phyloP scores from a whole-genome alignment of 177 flowering plant species.

The Viscum album region DNA sequence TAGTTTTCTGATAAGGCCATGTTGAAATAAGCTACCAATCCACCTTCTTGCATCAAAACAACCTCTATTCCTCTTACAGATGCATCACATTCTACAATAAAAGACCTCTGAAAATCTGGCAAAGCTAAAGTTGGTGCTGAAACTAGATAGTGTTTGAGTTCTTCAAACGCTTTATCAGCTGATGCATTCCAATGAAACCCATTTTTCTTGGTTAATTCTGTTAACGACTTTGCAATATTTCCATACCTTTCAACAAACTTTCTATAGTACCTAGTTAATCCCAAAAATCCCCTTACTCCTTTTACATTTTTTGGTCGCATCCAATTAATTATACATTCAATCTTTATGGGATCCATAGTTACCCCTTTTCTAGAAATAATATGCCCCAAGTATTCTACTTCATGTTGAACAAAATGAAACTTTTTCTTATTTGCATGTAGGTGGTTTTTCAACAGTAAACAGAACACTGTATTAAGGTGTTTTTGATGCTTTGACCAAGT shows the following conservation, averaged over 20 bases:
- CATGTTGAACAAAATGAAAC: no score
- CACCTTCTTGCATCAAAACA: neutral
- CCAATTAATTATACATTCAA: neutral
- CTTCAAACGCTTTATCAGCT: neutral
- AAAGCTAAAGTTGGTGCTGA: neutral
- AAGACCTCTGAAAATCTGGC: neutral
- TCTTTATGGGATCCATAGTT: neutral
- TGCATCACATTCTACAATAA: conserved; percentile 1
- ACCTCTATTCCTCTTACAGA: neutral
- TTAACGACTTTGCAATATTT: neutral
- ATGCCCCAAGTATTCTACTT: neutral
- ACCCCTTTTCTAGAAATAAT: neutral
- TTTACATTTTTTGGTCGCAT: neutral
- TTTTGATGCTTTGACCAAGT: neutral
- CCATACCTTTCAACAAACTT: neutral
- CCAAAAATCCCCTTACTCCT: neutral
- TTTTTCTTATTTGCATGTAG: no score
- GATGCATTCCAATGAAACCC: neutral
- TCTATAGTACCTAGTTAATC: neutral
- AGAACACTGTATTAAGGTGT: neutral
- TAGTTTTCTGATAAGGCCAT: no score
- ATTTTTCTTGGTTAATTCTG: neutral
- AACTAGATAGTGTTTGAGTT: neutral
- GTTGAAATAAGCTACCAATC: neutral
- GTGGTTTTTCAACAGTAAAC: no score